Conservation (phyloP, 2,329 filamentous ascomycete species). For the Colletotrichum sp. region DNA sequence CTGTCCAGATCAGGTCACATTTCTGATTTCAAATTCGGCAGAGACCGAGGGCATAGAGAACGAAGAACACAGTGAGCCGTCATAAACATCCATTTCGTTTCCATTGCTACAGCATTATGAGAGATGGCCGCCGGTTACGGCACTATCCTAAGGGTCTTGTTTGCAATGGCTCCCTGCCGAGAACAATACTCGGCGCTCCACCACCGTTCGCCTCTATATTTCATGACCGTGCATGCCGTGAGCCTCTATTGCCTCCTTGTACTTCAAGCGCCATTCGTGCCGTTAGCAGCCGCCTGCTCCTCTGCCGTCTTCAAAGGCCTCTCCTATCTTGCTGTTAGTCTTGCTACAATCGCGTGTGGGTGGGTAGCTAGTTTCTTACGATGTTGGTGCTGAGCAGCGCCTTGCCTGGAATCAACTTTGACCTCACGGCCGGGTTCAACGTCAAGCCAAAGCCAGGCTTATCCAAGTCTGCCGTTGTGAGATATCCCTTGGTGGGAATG, state of each 20-base stretch:
- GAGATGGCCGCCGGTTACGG: neutral
- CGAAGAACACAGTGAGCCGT: neutral
- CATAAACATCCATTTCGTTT: neutral
- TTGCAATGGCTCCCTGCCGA: neutral
- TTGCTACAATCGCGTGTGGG: neutral
- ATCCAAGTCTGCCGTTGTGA: slow-evolving; percentile 81
- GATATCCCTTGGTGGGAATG: slow-evolving; percentile 81
- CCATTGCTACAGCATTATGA: neutral
- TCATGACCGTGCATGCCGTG: slow-evolving; percentile 24
- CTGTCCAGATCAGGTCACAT: neutral
- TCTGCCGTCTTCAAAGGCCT: slow-evolving; percentile 8
- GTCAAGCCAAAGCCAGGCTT: slow-evolving; percentile 92
- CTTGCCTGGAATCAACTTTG: slow-evolving; percentile 77
- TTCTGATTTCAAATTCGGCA: neutral
- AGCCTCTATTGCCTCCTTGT: slow-evolving; percentile 37
- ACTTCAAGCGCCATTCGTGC: slow-evolving; percentile 28
- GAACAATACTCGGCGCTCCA: neutral
- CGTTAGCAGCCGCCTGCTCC: slow-evolving; percentile 23
- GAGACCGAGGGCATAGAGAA: neutral
- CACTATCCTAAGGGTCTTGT: neutral
- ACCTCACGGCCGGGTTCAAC: slow-evolving; percentile 74
- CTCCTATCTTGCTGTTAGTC: neutral
- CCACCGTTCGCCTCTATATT: neutral
- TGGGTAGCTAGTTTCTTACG: neutral
- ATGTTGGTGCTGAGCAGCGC: slow-evolving; percentile 71